A percentile compares a stretch with the other conserved stretches of the same genome.
phyloP scores from a whole-genome alignment of 2,329 filamentous ascomycete genomes.

The Metarhizium album region DNA sequence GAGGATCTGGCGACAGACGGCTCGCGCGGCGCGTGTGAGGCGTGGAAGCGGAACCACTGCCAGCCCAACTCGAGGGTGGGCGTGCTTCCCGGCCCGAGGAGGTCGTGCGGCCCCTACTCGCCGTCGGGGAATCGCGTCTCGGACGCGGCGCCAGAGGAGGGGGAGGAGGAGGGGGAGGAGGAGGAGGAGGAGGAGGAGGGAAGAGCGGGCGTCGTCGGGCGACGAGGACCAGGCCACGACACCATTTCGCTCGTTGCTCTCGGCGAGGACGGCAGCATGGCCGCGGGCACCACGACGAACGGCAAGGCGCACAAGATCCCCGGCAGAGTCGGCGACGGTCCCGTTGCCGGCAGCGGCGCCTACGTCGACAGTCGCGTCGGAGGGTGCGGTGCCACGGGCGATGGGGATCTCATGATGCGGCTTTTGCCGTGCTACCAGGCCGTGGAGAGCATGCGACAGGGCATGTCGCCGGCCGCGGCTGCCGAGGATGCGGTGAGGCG shows the following conservation, averaged over 20 bases:
- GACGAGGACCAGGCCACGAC: slow-evolving; percentile 31
- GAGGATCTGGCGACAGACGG: slow-evolving; percentile 32
- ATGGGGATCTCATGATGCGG: slow-evolving; percentile 47
- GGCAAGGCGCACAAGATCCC: slow-evolving; percentile 43
- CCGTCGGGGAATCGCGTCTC: slow-evolving; percentile 14
- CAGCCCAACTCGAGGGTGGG: slow-evolving; percentile 41
- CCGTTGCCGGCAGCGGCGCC: slow-evolving; percentile 42
- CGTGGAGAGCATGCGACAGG: slow-evolving; percentile 39
- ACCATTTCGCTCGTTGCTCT: slow-evolving; percentile 44
- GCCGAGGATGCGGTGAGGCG: slow-evolving; percentile 39
- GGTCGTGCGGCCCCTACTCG: slow-evolving; percentile 36
- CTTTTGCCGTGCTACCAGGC: slow-evolving; percentile 48
- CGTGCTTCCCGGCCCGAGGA: slow-evolving; percentile 31
- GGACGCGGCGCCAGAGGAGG: not conserved
- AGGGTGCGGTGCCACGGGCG: slow-evolving; percentile 45
- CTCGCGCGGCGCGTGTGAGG: slow-evolving; percentile 28
- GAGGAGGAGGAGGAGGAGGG: too few species aligned
- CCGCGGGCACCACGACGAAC: slow-evolving; percentile 45
- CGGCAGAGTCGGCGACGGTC: slow-evolving; percentile 44
- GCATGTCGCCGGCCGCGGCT: slow-evolving; percentile 35
- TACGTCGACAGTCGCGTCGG: slow-evolving; percentile 44
- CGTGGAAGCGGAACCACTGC: slow-evolving; percentile 32
- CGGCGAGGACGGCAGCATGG: slow-evolving; percentile 32
- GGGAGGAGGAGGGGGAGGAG: not conserved
- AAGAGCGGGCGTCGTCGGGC: not conserved